Evolutionary conservation across 805 yeast genomes (phyloP).

Genomic region (Metschnikowia amazonensis): DNA sequence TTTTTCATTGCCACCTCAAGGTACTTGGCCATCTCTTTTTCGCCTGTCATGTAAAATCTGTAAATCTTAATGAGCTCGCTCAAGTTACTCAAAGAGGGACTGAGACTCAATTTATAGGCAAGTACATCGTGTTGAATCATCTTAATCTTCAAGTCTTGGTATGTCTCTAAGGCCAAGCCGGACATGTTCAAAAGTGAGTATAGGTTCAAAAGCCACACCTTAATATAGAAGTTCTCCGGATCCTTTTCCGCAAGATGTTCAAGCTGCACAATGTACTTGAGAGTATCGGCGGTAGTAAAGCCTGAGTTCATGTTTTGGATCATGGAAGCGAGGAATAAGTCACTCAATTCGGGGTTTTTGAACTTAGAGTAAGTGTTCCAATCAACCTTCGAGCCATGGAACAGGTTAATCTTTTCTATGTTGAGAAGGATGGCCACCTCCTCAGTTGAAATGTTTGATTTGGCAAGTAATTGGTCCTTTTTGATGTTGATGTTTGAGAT

Average conservation of each 20-base stretch:
- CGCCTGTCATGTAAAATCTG: conserved; percentile 52
- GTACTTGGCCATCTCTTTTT: conserved; percentile 47
- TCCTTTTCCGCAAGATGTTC: conserved; percentile 55
- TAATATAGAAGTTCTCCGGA: conserved; percentile 66
- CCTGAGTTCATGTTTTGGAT: conserved; percentile 17
- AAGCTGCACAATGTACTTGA: conserved; percentile 49
- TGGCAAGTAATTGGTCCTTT: background rate
- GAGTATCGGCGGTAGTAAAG: conserved; percentile 22
- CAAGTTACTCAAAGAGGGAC: conserved; percentile 42
- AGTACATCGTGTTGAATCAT: conserved; percentile 74
- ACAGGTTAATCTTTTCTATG: conserved; percentile 11
- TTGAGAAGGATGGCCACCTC: conserved; percentile 8
- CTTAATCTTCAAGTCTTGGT: conserved; percentile 56
- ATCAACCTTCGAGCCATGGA: conserved; percentile 1
- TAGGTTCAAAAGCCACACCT: conserved; percentile 66
- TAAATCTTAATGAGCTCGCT: conserved; percentile 30
- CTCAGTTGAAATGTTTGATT: background rate
- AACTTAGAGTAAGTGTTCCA: conserved; percentile 7
- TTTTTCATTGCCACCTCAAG: conserved; percentile 53
- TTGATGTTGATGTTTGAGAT: conserved; percentile 1
- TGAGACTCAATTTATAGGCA: conserved; percentile 46
- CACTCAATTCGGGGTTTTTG: conserved; percentile 11
- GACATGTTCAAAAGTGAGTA: conserved; percentile 57
- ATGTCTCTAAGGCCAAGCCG: conserved; percentile 48
- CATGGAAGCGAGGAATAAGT: conserved; percentile 14